Evolutionary conservation across 1,284 basidiomycete genomes (phyloP).

Genomic region (Papiliotrema laurentii): DNA sequence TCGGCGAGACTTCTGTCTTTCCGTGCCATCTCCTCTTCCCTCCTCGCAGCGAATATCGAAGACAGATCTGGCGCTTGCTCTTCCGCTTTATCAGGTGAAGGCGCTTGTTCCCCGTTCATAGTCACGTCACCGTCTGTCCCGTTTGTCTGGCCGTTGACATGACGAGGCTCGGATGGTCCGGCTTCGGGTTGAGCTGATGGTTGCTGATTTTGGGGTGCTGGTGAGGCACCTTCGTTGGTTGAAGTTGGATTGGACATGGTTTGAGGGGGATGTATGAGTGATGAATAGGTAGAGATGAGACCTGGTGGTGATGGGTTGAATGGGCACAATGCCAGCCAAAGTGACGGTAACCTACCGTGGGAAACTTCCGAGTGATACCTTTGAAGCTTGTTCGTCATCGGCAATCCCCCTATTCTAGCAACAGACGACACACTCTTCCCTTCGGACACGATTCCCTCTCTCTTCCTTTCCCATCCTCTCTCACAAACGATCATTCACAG

Average conservation of each 20-base stretch:
- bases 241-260: slow-evolving; percentile 10
- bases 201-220: not conserved
- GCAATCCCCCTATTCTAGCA: not conserved
- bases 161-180: not conserved
- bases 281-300: not conserved
- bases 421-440: not conserved
- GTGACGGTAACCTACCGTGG: no score
- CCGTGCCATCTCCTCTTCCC: slow-evolving; percentile 69
- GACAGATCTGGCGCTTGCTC: slow-evolving; percentile 18
- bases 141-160: not conserved
- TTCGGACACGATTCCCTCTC: not conserved
- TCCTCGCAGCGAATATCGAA: slow-evolving; percentile 37
- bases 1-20: slow-evolving; percentile 80
- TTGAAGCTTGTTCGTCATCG: not conserved
- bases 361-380: not conserved
- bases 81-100: not conserved
- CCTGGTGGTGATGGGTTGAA: not conserved
- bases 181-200: not conserved
- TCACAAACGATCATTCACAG: not conserved
- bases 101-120: not conserved
- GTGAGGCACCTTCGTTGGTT: slow-evolving; percentile 4
- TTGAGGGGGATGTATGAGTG: not conserved
- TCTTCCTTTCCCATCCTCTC: not conserved
- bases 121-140: slow-evolving; percentile 2
- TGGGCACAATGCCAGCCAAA: not conserved